Percentiles rank a stretch among this genome's conserved stretches.
These are phyloP conservation scores for Climacium dendroides DNA, from an alignment of 225 moss, liverwort and hornwort species.

Conservation along the genomic window DNA sequence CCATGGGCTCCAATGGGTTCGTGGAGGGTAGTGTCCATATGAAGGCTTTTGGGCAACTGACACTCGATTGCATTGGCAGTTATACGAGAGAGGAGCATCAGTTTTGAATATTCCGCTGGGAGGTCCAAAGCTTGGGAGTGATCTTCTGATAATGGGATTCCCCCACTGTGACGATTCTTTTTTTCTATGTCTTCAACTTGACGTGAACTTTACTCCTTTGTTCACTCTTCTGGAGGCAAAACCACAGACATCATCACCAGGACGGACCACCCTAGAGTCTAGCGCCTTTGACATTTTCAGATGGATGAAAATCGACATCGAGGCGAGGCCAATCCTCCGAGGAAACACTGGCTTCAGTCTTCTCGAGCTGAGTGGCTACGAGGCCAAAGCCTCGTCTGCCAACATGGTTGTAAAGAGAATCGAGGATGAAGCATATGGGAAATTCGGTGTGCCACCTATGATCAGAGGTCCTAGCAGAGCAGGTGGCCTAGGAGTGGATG, in stretches of 20 bases:
- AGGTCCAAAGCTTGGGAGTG: conserved; percentile 48
- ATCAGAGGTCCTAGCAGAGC: conserved; percentile 35
- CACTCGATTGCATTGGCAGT: conserved; percentile 36
- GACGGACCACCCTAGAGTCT: conserved; percentile 45
- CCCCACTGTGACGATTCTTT: conserved; percentile 74
- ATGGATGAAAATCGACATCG: conserved; percentile 77
- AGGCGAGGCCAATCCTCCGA: conserved; percentile 49
- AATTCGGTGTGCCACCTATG: conserved; percentile 22
- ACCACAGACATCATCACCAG: conserved; percentile 21
- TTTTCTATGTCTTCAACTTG: conserved; percentile 80
- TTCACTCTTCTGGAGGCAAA: conserved; percentile 89
- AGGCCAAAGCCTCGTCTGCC: conserved; percentile 27
- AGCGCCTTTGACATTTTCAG: conserved; percentile 57
- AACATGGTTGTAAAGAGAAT: conserved; percentile 16
- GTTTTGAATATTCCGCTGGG: conserved; percentile 60
- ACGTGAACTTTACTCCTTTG: conserved; percentile 63
- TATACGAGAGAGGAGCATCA: conserved; percentile 75
- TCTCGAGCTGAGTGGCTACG: conserved; percentile 44
- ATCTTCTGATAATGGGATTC: conserved; percentile 87
- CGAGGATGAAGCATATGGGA: conserved; percentile 32
- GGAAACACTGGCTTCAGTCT: conserved; percentile 76
- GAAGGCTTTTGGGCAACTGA: conserved; percentile 6
- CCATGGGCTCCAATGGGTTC: background rate
- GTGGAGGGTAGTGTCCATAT: background rate
- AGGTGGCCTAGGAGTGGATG: conserved; percentile 34